Evolutionary conservation across 2,329 filamentous ascomycete genomes (phyloP), one percentile per base, ranked within the genome.

Genomic region (Fusarium temperatum): DNA sequence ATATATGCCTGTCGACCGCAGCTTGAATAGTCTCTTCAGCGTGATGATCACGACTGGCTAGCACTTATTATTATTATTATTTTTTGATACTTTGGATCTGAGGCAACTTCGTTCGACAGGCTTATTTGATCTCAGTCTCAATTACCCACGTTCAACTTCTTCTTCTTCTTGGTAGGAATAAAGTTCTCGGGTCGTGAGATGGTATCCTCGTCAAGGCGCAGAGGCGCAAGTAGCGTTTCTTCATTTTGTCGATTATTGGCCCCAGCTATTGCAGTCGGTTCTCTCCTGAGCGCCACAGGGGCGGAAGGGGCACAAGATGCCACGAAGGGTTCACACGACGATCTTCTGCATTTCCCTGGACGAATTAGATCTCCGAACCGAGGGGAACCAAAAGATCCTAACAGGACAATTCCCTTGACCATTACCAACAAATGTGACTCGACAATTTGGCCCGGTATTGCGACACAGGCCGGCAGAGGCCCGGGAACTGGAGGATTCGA

Each of bases 391-490:
- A 64, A 68, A 50, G 68, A 77, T 38, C 80, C 82, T 3, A 77
- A 78, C 36, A 75, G 81, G 24, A 76, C 75, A 61, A 83, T 90
- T 44, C 91, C 92, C 12, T 83, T 96, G 32, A 85, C 90, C 12
- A 85, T 96, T 63, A 91, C 90, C 66, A 97, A 96, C 82, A 87
- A 87, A 63, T 97, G 94, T 78, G 84, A 86, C 15, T 88, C 92
- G 26, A 90, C 88, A 2, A 90, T 96, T 72, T 96, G 92, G 88
- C 94, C 94, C 3, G 94, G 90, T 15, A 89, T 96, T 68, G 88
- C 89, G 20, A 94, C 93, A 1, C 92, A 95, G 78, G 86, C 89
- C 53, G 94, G 94, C 28, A 89, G 88, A 20, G 91, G 91, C 2
- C 92, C 93, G 12, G 86, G 87, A 6, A 86, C 85, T 17, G 90